These are phyloP conservation scores for Hemileccinum rubropunctum DNA, from an alignment of 768 basidiomycete genomes.

Conservation along the genomic window DNA sequence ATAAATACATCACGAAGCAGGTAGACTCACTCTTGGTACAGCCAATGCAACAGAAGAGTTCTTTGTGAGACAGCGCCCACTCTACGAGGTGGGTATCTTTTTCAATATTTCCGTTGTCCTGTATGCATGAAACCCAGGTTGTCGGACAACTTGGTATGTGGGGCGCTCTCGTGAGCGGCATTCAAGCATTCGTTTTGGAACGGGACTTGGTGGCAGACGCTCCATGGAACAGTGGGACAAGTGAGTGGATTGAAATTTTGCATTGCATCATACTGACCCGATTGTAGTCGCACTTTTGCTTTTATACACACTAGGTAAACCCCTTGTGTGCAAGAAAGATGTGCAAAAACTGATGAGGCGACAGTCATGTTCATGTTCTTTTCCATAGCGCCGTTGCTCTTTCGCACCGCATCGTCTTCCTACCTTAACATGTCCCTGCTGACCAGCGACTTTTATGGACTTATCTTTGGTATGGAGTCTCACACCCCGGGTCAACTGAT, in stretches of 20 bases:
- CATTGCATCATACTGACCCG: slow-evolving; percentile 35
- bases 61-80: slow-evolving; percentile 73
- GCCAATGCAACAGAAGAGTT: slow-evolving; percentile 89
- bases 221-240: slow-evolving; percentile 68
- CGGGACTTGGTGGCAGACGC: slow-evolving; percentile 57
- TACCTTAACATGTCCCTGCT: slow-evolving; percentile 83
- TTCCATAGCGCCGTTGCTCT: slow-evolving; percentile 77
- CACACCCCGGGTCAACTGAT: neutral
- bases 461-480: slow-evolving; percentile 55
- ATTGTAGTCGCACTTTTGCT: slow-evolving; percentile 46
- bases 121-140: slow-evolving; percentile 40
- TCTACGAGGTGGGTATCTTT: slow-evolving; percentile 58
- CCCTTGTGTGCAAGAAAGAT: neutral
- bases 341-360: neutral
- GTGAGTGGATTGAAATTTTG: slow-evolving; percentile 37
- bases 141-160: slow-evolving; percentile 86
- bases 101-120: neutral
- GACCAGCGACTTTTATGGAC: slow-evolving; percentile 86
- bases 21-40: slow-evolving; percentile 28
- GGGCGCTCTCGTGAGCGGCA: slow-evolving; percentile 71
- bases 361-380: slow-evolving; percentile 78
- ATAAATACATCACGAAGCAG: neutral
- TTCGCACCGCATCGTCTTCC: slow-evolving; percentile 80
- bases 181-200: slow-evolving; percentile 73
- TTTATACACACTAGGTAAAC: slow-evolving; percentile 41